Percentiles rank a stretch among this genome's conserved stretches.
Evolutionary conservation across 1,284 basidiomycete species (phyloP).

Genomic region (Irpex sp.): DNA sequence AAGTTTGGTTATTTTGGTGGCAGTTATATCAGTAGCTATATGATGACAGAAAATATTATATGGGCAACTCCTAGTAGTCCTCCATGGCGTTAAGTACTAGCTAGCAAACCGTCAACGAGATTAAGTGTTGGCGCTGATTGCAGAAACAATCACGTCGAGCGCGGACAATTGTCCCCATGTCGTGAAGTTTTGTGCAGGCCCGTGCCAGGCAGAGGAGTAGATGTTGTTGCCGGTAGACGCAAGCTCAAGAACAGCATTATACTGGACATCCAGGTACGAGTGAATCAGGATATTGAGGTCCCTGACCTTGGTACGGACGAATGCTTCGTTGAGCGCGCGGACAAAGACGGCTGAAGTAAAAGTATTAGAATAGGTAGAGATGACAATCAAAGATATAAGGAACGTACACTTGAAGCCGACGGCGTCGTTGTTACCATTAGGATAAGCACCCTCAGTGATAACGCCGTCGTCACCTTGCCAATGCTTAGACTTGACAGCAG

Average conservation of each 20-base stretch:
- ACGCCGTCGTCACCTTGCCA: constrained; percentile 47
- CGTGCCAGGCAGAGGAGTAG: constrained; percentile 42
- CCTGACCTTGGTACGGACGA: constrained; percentile 27
- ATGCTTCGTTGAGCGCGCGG: constrained; percentile 44
- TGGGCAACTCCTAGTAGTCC: too few species aligned
- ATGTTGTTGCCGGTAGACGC: constrained; percentile 34
- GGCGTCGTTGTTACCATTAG: constrained; percentile 37
- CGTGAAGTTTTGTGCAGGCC: constrained; percentile 40
- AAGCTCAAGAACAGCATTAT: constrained; percentile 46
- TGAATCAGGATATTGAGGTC: constrained; percentile 37
- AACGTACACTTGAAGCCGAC: constrained; percentile 46
- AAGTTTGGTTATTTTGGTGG: too few species aligned
- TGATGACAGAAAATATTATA: too few species aligned
- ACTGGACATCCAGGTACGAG: constrained; percentile 49
- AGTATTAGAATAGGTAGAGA: background rate
- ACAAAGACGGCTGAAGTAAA: constrained; percentile 37
- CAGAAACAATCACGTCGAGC: constrained; percentile 40
- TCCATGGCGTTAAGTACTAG: too few species aligned
- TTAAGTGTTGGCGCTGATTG: constrained; percentile 31
- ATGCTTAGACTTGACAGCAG: constrained; percentile 35
- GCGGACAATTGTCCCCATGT: constrained; percentile 48
- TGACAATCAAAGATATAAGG: too few species aligned
- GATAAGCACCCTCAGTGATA: constrained; percentile 44
- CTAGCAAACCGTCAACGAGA: too few species aligned
- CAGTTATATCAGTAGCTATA: too few species aligned